Evolutionary conservation across 2,329 filamentous ascomycete genomes (phyloP).

Genomic region (Alternaria longipes): DNA sequence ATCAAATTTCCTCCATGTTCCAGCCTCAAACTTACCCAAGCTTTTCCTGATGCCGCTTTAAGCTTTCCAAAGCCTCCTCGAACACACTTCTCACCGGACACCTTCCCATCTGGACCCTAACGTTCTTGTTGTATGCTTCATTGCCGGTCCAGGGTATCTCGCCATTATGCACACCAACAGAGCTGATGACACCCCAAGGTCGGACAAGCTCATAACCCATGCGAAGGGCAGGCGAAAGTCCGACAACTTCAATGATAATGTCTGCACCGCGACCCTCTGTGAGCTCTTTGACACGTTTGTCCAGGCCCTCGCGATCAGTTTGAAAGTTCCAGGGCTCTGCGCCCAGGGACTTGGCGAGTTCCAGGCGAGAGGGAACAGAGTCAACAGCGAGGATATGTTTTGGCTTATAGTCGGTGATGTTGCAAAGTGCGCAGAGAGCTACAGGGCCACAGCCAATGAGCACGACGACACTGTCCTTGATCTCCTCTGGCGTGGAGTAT

Average conservation of each 20-base stretch:
- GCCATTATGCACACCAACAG: conserved; percentile 60
- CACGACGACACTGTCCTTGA: conserved; percentile 74
- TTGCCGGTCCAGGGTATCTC: conserved; percentile 60
- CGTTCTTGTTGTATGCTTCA: conserved; percentile 61
- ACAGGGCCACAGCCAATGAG: conserved; percentile 83
- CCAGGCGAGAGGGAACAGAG: conserved; percentile 76
- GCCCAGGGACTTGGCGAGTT: conserved; percentile 75
- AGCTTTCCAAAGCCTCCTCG: conserved; percentile 55
- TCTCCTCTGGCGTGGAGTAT: conserved; percentile 65
- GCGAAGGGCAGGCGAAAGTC: conserved; percentile 58
- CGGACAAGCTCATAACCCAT: conserved; percentile 60
- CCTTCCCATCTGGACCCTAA: conserved; percentile 60
- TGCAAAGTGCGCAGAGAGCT: conserved; percentile 82
- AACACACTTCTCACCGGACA: conserved; percentile 63
- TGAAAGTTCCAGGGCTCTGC: conserved; percentile 85
- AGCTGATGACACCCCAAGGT: conserved; percentile 60
- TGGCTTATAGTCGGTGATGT: conserved; percentile 77
- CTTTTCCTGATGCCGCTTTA: conserved; percentile 60
- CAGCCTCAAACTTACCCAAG: conserved; percentile 49
- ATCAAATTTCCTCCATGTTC: not conserved
- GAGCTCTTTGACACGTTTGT: conserved; percentile 74
- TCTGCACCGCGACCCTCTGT: conserved; percentile 86
- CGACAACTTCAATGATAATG: conserved; percentile 71
- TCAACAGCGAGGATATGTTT: conserved; percentile 82
- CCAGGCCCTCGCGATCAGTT: conserved; percentile 70